Conservation (phyloP, 257 asterid species). For the Osmanthus fragrans region DNA sequence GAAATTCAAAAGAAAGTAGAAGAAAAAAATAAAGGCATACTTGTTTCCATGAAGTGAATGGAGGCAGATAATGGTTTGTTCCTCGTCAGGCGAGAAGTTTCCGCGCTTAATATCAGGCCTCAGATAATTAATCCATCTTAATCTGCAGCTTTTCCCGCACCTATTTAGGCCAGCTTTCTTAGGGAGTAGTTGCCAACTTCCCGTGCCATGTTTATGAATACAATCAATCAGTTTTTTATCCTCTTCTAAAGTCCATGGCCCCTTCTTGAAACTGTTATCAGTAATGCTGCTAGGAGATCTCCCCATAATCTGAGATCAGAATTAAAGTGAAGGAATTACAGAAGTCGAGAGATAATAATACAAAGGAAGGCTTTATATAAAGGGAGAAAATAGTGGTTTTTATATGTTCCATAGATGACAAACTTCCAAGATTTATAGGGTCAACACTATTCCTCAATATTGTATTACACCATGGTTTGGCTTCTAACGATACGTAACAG, state of each 20-base stretch:
- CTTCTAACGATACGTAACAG: slow-evolving; percentile 10
- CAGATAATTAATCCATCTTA: slow-evolving; percentile 50
- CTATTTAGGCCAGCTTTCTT: slow-evolving; percentile 39
- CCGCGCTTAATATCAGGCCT: slow-evolving; percentile 50
- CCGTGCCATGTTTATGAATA: slow-evolving; percentile 34
- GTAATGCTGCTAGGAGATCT: slow-evolving; percentile 25
- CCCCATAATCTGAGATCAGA: slow-evolving; percentile 25
- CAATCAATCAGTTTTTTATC: slow-evolving; percentile 32
- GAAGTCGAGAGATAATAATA: background rate
- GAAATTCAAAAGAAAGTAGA: background rate
- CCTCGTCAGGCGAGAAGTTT: slow-evolving; percentile 39
- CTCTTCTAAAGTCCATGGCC: slow-evolving; percentile 56
- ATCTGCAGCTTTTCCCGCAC: slow-evolving; percentile 53
- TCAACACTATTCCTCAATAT: background rate
- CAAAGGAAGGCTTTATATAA: background rate
- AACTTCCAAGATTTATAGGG: background rate
- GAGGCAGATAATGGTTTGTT: slow-evolving; percentile 39
- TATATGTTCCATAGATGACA: background rate
- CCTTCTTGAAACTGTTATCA: slow-evolving; percentile 38
- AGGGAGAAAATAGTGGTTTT: background rate
- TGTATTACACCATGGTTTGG: background rate
- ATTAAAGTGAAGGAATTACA: background rate
- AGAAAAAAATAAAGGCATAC: slow-evolving; percentile 9
- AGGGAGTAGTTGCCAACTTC: slow-evolving; percentile 45
- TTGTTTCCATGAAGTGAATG: slow-evolving; percentile 47